Percentiles rank a stretch among this genome's conserved stretches.
These are phyloP conservation scores for Magnaporthiopsis incrustans DNA, from an alignment of 2,329 filamentous ascomycete genomes.

Conservation along the genomic window DNA sequence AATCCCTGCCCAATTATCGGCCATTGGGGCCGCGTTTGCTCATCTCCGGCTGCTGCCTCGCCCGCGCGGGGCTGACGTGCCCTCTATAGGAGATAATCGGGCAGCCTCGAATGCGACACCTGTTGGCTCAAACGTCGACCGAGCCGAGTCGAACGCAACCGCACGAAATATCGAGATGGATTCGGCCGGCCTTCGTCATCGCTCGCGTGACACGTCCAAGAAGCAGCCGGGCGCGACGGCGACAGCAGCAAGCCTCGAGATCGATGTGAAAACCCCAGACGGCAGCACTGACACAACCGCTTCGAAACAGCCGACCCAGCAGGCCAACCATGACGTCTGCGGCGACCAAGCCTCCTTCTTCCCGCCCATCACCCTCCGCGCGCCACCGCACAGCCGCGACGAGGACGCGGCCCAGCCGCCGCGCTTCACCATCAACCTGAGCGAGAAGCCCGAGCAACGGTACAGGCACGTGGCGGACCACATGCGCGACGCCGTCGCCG, in stretches of 20 bases:
- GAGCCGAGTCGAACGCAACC: neutral
- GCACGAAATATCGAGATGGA: neutral
- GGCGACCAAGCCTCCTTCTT: neutral
- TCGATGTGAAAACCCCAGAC: neutral
- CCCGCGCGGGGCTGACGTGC: too few relatives aligned
- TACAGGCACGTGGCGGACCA: constrained; percentile 20
- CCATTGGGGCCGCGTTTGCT: too few relatives aligned
- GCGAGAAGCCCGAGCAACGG: constrained; percentile 16
- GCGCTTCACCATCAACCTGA: constrained; percentile 21
- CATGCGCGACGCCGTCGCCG: constrained; percentile 12
- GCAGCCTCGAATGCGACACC: too few relatives aligned
- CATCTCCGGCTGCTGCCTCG: too few relatives aligned
- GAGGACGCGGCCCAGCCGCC: constrained; percentile 4
- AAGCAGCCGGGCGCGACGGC: neutral
- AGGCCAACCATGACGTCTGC: neutral
- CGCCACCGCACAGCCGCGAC: neutral
- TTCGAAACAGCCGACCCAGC: too few relatives aligned
- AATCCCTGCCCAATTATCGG: too few relatives aligned
- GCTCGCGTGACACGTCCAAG: neutral
- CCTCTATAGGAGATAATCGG: too few relatives aligned
- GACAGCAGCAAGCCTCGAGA: neutral
- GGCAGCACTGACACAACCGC: too few relatives aligned
- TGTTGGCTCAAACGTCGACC: too few relatives aligned
- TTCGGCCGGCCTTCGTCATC: neutral
- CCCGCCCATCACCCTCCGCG: neutral